Conservation (phyloP, 306 rosid genomes). For the Medicago ruthenica region DNA sequence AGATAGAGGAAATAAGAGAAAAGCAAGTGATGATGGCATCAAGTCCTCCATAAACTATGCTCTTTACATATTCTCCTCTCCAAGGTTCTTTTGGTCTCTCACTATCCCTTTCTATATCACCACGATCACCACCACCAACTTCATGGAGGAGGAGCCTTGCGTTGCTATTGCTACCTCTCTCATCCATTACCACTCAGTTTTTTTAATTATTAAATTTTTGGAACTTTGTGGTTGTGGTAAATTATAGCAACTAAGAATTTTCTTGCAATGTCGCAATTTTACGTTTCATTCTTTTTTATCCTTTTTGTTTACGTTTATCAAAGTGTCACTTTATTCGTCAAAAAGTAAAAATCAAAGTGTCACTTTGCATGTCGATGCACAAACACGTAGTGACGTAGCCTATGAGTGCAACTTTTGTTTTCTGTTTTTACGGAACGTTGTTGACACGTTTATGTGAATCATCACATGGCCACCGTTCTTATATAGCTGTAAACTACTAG, state of each 20-base stretch:
- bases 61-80: conserved; percentile 57
- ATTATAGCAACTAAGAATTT: conserved; percentile 1
- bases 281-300: background rate
- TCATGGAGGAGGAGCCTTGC: conserved; percentile 39
- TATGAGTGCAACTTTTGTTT: conserved; percentile 13
- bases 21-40: conserved; percentile 69
- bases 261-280: background rate
- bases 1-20: conserved; percentile 70
- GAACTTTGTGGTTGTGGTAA: conserved; percentile 7
- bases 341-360: conserved; percentile 32
- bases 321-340: conserved; percentile 33
- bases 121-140: background rate
- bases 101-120: background rate
- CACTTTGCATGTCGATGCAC: conserved; percentile 49
- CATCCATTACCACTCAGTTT: conserved; percentile 30
- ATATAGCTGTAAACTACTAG: conserved; percentile 16
- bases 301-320: background rate
- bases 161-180: conserved; percentile 30
- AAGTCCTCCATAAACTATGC: conserved; percentile 61
- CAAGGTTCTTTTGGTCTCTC: conserved; percentile 69
- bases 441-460: conserved; percentile 44
- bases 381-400: conserved; percentile 55
- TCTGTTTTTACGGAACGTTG: background rate
- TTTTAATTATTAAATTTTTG: background rate
- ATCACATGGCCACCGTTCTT: conserved; percentile 30